Evolutionary conservation across 768 basidiomycete species (phyloP), one percentile per base, ranked within the genome.

Genomic region (Lactifluus piperatus): DNA sequence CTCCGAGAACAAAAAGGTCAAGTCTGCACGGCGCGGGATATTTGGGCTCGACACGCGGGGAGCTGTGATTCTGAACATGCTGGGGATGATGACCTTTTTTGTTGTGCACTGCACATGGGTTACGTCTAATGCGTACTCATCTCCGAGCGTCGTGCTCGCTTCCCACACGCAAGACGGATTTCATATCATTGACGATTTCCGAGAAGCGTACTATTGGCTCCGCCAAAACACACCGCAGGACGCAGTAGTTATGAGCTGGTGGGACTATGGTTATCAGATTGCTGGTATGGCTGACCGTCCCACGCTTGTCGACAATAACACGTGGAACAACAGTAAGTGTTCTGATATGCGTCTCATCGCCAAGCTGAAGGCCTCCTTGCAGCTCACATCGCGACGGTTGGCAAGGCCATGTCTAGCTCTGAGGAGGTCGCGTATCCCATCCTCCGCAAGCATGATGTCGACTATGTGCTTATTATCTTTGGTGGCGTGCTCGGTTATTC

Each of bases 201-300:
- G 97, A 58, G 97, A 98, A 76, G 97, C 97, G 13, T 98, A 99
- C 72, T 97, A 98, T 69, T 99, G 97, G 97, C 72, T 99, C 49
- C 80, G 97, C 53, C 88, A 94, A 74, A 99, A 98, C 74, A 99
- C 97, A 2, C 80, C 87, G 5, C 77, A 93, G 71, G 86, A 91
- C 60, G 85, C 93, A 5, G 94, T 98, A 32, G 86, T 98, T 26
- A 94, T 95, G 93, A 91, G 88, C 61, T 99, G 97, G 97, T 98
- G 97, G 97, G 97, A 98, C 75, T 99, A 98, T 65, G 97, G 95
- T 29, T 98, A 99, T 71, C 95, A 98, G 73, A 97, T 98, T 68
- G 97, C 97, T 41, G 97, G 97, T 41, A 97, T 98, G 91, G 94
- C 97, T 24, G 94, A 98, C 74, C 77, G 95, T 46, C 86, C 93